Evolutionary conservation across 2,329 filamentous ascomycete genomes (phyloP).

Genomic region (Aspergillus clavatus): DNA sequence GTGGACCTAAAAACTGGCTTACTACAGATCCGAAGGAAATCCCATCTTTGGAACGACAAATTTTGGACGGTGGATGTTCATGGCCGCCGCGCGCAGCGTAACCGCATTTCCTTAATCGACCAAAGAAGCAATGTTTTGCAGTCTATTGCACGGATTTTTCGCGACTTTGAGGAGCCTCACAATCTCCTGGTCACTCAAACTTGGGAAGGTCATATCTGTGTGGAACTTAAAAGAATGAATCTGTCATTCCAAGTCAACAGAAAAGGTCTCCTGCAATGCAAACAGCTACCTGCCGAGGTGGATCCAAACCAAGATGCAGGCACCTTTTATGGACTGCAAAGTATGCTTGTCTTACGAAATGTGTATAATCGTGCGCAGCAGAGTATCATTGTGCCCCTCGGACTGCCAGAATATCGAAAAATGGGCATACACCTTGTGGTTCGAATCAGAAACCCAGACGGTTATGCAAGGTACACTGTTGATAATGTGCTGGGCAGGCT

Average conservation of each 20-base stretch:
- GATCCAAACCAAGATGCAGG: constrained; percentile 57
- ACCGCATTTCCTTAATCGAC: constrained; percentile 43
- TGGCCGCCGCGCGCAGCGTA: constrained; percentile 22
- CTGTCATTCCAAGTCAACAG: constrained; percentile 51
- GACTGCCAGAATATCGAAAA: constrained; percentile 27
- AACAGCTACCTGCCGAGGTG: constrained; percentile 49
- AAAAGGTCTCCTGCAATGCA: constrained; percentile 42
- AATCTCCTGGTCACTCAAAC: constrained; percentile 49
- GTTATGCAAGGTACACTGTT: constrained; percentile 50
- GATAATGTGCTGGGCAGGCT: constrained; percentile 53
- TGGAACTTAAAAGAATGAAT: constrained; percentile 52
- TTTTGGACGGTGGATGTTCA: constrained; percentile 40
- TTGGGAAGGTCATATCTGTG: constrained; percentile 23
- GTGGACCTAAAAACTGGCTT: constrained; percentile 31
- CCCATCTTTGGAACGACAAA: constrained; percentile 38
- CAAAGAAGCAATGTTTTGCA: constrained; percentile 42
- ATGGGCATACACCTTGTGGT: constrained; percentile 43
- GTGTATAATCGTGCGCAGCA: constrained; percentile 36
- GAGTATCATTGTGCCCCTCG: constrained; percentile 53
- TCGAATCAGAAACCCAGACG: constrained; percentile 28
- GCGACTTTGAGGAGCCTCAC: constrained; percentile 44
- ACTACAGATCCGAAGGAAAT: constrained; percentile 50
- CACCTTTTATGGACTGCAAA: constrained; percentile 55
- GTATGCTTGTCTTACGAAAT: constrained; percentile 55
- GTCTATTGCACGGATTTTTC: constrained; percentile 44